A percentile compares a stretch with the other conserved stretches of the same genome.
These are phyloP conservation scores for Oryza brachyantha DNA, from an alignment of 176 grass and related monocot genomes.

Conservation along the genomic window DNA sequence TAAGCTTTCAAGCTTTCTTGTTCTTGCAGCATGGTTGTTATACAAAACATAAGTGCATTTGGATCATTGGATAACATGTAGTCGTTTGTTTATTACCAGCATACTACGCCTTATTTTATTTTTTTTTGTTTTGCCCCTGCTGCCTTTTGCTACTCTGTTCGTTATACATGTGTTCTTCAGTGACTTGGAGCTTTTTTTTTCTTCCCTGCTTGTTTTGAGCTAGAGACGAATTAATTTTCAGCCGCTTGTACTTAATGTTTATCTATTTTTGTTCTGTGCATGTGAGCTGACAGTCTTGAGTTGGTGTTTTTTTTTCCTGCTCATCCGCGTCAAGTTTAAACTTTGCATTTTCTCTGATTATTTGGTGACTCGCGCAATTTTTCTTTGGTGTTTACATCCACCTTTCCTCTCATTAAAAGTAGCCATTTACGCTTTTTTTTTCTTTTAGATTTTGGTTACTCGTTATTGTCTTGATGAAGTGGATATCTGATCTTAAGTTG, in stretches of 20 bases:
- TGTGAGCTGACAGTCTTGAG: neutral
- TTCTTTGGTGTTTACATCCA: neutral
- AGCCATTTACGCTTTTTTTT: neutral
- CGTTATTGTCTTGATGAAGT: neutral
- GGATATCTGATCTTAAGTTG: constrained; percentile 21
- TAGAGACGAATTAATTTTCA: neutral
- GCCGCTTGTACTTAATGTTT: neutral
- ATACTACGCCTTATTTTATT: neutral
- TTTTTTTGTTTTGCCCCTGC: neutral
- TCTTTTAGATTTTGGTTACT: constrained; percentile 24
- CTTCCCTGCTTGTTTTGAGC: neutral
- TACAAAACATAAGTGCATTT: neutral
- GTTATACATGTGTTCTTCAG: neutral
- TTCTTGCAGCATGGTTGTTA: neutral
- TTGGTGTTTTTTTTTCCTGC: neutral
- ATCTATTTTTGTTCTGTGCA: neutral
- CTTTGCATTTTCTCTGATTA: neutral
- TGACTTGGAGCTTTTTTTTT: neutral
- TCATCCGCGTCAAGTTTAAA: neutral
- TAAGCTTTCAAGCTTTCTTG: neutral
- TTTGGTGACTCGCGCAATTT: neutral
- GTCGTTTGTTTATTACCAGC: neutral
- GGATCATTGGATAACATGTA: neutral
- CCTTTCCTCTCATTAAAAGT: constrained; percentile 8
- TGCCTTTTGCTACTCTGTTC: neutral